Evolutionary conservation across 495 filamentous ascomycete species (phyloP).

Genomic region (Penicillium nucicola): DNA sequence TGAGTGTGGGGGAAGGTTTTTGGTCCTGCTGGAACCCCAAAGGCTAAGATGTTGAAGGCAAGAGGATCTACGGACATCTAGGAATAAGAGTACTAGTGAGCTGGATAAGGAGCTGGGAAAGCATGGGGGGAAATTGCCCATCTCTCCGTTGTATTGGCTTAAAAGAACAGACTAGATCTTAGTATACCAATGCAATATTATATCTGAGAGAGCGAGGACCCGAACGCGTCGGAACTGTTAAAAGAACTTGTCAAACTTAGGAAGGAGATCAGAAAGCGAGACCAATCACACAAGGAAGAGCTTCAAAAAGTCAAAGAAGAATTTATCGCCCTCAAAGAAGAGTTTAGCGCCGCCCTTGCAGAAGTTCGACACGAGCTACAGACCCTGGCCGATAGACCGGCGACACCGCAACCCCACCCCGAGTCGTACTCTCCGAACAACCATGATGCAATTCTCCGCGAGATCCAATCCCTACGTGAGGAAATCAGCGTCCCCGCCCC

Average conservation of each 20-base stretch:
- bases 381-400: constrained; percentile 10
- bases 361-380: constrained; percentile 12
- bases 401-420: constrained; percentile 9
- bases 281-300: constrained; percentile 19
- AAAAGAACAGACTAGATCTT: too few relatives aligned
- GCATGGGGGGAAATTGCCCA: too few relatives aligned
- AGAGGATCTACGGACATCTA: too few relatives aligned
- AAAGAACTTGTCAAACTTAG: constrained; percentile 21
- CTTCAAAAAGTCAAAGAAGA: constrained; percentile 16
- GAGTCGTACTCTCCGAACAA: constrained; percentile 3
- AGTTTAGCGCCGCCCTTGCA: constrained; percentile 15
- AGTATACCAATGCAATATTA: too few relatives aligned
- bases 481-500: constrained; percentile 8
- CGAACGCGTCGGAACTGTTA: constrained; percentile 1
- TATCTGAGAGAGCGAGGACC: constrained; percentile 20
- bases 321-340: too few relatives aligned
- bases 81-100: too few relatives aligned
- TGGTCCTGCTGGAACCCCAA: too few relatives aligned
- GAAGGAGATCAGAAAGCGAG: constrained; percentile 17
- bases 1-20: too few relatives aligned
- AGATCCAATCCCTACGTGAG: constrained; percentile 14
- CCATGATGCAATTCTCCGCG: constrained; percentile 16
- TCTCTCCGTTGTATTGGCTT: too few relatives aligned
- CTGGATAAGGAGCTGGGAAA: too few relatives aligned
- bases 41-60: constrained; percentile 25